Percentiles rank a stretch among this genome's conserved stretches.
These are phyloP conservation scores for Astrephomene gubernaculifera DNA, from an alignment of 139 green algal genomes.

Conservation along the genomic window DNA sequence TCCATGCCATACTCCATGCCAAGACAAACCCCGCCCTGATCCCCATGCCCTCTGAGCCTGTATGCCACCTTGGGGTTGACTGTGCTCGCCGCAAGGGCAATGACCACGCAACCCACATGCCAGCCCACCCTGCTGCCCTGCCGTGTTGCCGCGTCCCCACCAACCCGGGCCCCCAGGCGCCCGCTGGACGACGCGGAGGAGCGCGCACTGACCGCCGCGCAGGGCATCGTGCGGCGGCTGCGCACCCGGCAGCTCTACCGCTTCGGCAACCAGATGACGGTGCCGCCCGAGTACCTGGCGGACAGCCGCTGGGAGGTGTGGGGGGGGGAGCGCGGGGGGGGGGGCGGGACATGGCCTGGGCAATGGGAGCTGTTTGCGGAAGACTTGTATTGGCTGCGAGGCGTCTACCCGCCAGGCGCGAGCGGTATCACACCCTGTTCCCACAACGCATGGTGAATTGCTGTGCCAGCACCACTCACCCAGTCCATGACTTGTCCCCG, in stretches of 20 bases:
- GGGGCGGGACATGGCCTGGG: background rate
- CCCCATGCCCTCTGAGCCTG: too few relatives aligned
- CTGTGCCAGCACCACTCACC: too few relatives aligned
- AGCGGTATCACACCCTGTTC: too few relatives aligned
- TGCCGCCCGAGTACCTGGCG: constrained; percentile 26
- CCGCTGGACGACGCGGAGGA: constrained; percentile 30
- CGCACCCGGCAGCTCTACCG: constrained; percentile 26
- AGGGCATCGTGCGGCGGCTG: constrained; percentile 9
- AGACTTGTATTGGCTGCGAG: background rate
- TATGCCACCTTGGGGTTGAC: too few relatives aligned
- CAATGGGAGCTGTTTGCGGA: too few relatives aligned
- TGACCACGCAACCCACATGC: background rate
- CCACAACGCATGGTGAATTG: too few relatives aligned
- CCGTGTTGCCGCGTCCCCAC: background rate
- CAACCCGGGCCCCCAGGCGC: background rate
- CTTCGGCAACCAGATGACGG: constrained; percentile 48
- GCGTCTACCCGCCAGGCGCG: too few relatives aligned
- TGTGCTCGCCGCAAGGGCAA: too few relatives aligned
- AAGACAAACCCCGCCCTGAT: too few relatives aligned
- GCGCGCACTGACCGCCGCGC: background rate
- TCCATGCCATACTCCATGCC: too few relatives aligned
- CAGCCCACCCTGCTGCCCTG: background rate
- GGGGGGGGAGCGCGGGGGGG: background rate
- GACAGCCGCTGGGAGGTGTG: constrained; percentile 32
- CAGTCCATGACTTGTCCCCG: background rate